Base-by-base conservation (phyloP, 192 early-diverging fungal genomes). In the Backusella tuberculispora region DNA sequence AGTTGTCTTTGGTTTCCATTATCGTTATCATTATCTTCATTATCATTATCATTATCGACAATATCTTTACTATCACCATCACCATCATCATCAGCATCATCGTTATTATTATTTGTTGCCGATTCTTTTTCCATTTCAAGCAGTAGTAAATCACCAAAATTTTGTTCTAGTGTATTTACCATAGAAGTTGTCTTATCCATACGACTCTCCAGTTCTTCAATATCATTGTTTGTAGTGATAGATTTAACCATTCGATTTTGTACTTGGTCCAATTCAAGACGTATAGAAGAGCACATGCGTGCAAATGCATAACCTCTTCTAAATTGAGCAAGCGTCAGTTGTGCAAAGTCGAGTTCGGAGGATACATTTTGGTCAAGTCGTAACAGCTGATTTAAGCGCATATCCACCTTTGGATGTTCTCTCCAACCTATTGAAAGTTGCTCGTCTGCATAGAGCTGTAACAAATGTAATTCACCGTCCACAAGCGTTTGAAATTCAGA, bases 231-330 rank as follows among this genome's bases (percentile, higher is more conserved):
- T 19, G 74, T 79, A 8, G 73, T 79, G 7, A 67, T 79, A 0
- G 74, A 64, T 26, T 75, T 79, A 24, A 79, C 74, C 78, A 79
- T 79, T 24, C 75, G 75, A 19, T 66, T 65, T 44, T 79, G 78
- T 24, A 79, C 73, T 14, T 72, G 48, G 60, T 75, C 74, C 6
- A 79, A 34, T 40, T 75, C 78, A 14, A 41, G 56, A 12, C 60
- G 38, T 13, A 73, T 73, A 3, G 53, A 60, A 34, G 63, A 45
- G 10, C 72, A 73, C 37, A 45, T 45, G 8, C 72, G 60, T 19
- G 60, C 60, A 73, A 73, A 73, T 8, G 43, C 19, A 65, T 45
- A 73, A 0, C 72, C 72, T 24, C 72, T 60, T 43, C 72, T 60
- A 34, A 73, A 73, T 3, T 26, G 19, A n/a, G 40, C 34, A 14